Conservation (phyloP, 345 rosid species). For the Populus simonii region DNA sequence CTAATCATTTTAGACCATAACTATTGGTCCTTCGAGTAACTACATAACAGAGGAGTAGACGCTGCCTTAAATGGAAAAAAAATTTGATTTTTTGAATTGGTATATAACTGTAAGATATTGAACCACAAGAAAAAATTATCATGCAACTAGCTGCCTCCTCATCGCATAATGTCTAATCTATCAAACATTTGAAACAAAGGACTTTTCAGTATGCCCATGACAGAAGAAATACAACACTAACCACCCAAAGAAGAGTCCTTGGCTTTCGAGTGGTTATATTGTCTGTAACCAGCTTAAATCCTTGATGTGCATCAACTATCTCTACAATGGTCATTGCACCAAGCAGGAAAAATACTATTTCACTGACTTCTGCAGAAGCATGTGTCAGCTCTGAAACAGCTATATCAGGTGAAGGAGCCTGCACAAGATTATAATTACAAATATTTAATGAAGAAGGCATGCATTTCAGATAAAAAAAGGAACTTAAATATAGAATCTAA, state of each 20-base stretch:
- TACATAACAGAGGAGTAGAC: neutral
- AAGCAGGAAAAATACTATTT: conserved; percentile 90
- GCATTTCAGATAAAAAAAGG: neutral
- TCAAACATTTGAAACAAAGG: conserved; percentile 1
- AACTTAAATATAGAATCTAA: neutral
- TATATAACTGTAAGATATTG: neutral
- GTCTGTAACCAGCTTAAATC: conserved; percentile 96
- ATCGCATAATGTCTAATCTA: neutral
- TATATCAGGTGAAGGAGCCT: conserved; percentile 97
- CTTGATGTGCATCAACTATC: conserved; percentile 99
- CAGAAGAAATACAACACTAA: conserved; percentile 34
- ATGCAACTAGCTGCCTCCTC: neutral
- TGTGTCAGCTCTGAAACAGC: conserved; percentile 81
- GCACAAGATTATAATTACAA: conserved; percentile 14
- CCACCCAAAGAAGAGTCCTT: conserved; percentile 87
- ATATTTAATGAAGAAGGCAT: neutral
- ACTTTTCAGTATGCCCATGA: conserved; percentile 4
- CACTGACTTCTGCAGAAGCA: conserved; percentile 95
- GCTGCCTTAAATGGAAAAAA: neutral
- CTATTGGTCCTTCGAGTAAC: neutral
- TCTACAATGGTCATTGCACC: conserved; percentile 99
- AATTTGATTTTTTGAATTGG: neutral
- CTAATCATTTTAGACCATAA: neutral
- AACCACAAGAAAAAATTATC: neutral
- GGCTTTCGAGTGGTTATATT: conserved; percentile 93